Base-by-base conservation (phyloP, 2,329 filamentous ascomycete species). In the Penicillium sclerotigenum region DNA sequence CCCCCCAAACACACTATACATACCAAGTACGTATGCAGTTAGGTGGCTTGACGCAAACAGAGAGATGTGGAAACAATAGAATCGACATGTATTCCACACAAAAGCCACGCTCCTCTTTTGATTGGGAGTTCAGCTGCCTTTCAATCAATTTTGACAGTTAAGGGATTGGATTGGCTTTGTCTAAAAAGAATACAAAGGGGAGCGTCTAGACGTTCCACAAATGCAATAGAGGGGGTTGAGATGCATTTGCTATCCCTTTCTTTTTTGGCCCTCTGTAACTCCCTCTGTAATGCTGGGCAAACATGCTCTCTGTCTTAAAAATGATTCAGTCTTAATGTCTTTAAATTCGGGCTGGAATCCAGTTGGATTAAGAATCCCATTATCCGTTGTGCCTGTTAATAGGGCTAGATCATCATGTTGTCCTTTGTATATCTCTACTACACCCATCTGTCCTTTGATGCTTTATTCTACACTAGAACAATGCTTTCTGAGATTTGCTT, bases 91-190 rank as follows among this genome's bases (percentile, higher is more conserved):
- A 56, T 50, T 29, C 28, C 20, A 34, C 18, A 13, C 43, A 58
- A 51, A 5, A 33, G 18, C 59, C 64, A 66, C 64, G 28, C 49
- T 11, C 46, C 9, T 3, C 7, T 14, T 47, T 16, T 52, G 29
- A 65, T 65, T 65, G 63, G 62, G 34, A 47, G 47, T 34, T 52
- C 51, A 59, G 43, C 54, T 56, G 56, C 58, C 59, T 63, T 62
- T 50, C 55, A 60, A 63, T 56, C 56, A 24, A 46, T 61, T 57
- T 61, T 57, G 48, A 52, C 40, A 29, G 34, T 16, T 8, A 24
- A 24, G 55, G 58, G 47, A 54, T 56, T 54, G 48, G 45, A 48
- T 55, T 57, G 52, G 7, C 28, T 36, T 34, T 47, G 53, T 37
- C 47, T 41, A 22, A 34, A 34, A 33, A 33, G 20, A 45, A 34